These are phyloP conservation scores for Senecio squalidus DNA, from an alignment of 140 eudicot genomes.

Conservation along the genomic window DNA sequence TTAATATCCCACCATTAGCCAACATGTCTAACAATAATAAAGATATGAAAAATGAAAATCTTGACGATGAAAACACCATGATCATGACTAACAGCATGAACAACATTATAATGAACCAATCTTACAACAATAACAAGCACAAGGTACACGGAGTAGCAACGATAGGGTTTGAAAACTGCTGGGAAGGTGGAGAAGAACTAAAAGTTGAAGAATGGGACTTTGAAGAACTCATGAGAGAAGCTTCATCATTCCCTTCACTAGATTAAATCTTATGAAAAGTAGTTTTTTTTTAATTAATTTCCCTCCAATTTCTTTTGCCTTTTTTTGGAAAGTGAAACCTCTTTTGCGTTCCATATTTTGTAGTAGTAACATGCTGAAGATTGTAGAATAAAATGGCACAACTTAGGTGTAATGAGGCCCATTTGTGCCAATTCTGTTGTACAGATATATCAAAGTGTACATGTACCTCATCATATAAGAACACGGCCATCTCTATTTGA, in stretches of 20 bases:
- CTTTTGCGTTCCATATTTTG: slow-evolving; percentile 18
- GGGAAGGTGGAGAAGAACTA: slow-evolving; percentile 53
- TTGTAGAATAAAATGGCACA: slow-evolving; percentile 32
- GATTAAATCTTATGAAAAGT: slow-evolving; percentile 25
- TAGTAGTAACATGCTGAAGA: slow-evolving; percentile 18
- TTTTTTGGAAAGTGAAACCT: slow-evolving; percentile 19
- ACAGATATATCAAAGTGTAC: slow-evolving; percentile 33
- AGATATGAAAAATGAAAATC: slow-evolving; percentile 18
- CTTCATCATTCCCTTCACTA: slow-evolving; percentile 53
- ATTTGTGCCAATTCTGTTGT: slow-evolving; percentile 15
- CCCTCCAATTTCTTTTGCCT: slow-evolving; percentile 15
- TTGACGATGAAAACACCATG: slow-evolving; percentile 21
- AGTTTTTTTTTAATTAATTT: slow-evolving; percentile 14
- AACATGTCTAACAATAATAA: slow-evolving; percentile 30
- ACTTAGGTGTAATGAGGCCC: slow-evolving; percentile 19
- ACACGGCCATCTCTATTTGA: slow-evolving; percentile 14
- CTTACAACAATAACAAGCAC: slow-evolving; percentile 28
- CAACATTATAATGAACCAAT: slow-evolving; percentile 30
- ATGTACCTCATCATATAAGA: slow-evolving; percentile 25
- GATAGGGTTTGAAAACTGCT: slow-evolving; percentile 37
- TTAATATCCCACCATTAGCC: slow-evolving; percentile 50
- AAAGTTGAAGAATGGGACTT: slow-evolving; percentile 83
- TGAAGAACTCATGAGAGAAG: slow-evolving; percentile 80
- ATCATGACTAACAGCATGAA: slow-evolving; percentile 35
- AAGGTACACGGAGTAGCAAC: slow-evolving; percentile 27